These are phyloP conservation scores for Hericium alpestre DNA, from an alignment of 768 basidiomycete species.

Conservation along the genomic window DNA sequence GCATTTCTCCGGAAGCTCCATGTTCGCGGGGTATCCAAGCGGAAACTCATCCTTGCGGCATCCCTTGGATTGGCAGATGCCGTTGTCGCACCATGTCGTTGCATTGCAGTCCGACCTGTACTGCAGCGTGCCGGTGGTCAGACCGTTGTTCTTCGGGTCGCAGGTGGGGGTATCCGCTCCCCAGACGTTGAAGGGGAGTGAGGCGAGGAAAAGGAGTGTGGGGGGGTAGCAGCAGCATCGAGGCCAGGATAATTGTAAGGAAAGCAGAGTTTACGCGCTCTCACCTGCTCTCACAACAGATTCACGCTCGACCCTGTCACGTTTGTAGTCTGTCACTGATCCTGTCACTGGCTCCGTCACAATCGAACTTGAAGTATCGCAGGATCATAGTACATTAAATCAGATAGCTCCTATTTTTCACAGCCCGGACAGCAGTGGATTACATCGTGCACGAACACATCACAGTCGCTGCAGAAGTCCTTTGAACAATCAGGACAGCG, in stretches of 20 bases:
- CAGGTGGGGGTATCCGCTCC: slow-evolving; percentile 35
- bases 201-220: slow-evolving; percentile 46
- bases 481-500: slow-evolving; percentile 75
- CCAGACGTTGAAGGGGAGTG: slow-evolving; percentile 13
- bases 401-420: slow-evolving; percentile 28
- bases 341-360: too few species aligned
- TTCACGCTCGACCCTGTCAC: too few species aligned
- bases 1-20: slow-evolving; percentile 51
- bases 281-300: too few species aligned
- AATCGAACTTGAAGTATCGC: too few species aligned
- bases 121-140: slow-evolving; percentile 69
- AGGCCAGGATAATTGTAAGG: too few species aligned
- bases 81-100: slow-evolving; percentile 51
- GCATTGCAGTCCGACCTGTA: slow-evolving; percentile 72
- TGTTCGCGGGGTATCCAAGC: slow-evolving; percentile 43
- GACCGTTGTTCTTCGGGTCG: slow-evolving; percentile 46
- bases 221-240: slow-evolving; percentile 20
- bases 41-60: slow-evolving; percentile 74
- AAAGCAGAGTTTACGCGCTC: too few species aligned
- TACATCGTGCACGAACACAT: slow-evolving; percentile 92
- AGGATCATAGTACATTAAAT: too few species aligned
- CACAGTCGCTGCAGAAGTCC: slow-evolving; percentile 93
- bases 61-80: slow-evolving; percentile 48
- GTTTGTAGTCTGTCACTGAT: too few species aligned
- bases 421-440: slow-evolving; percentile 92